Percentiles rank a stretch among this genome's conserved stretches.
These are phyloP conservation scores for Selenicereus undatus DNA, from an alignment of 148 eudicot species.

Conservation along the genomic window DNA sequence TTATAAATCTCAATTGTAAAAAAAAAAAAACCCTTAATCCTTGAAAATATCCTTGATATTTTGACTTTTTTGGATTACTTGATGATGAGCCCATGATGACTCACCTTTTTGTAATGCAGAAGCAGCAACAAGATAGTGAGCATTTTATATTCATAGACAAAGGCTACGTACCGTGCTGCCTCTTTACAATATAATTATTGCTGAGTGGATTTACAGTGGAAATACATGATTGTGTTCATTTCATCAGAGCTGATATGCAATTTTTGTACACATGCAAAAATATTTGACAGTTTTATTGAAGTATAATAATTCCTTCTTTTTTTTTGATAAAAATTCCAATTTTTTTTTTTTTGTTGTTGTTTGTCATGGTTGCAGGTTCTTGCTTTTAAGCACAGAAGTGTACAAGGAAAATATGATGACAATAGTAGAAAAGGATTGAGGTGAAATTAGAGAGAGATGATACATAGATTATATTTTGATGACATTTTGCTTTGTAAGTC, in stretches of 20 bases:
- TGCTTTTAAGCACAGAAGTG: background rate
- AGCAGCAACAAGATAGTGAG: background rate
- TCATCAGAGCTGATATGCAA: too few relatives aligned
- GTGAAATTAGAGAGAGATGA: background rate
- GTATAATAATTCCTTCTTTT: too few relatives aligned
- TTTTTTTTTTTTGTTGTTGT: background rate
- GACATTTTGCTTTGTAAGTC: slow-evolving; percentile 5
- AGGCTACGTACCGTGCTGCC: background rate
- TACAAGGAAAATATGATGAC: slow-evolving; percentile 23
- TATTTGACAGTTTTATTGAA: too few relatives aligned
- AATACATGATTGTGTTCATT: too few relatives aligned
- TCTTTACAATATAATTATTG: too few relatives aligned
- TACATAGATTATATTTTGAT: background rate
- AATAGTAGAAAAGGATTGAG: slow-evolving; percentile 7
- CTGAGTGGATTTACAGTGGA: too few relatives aligned
- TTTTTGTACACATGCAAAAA: too few relatives aligned
- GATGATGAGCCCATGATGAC: background rate
- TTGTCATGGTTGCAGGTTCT: slow-evolving; percentile 7
- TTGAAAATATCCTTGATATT: background rate
- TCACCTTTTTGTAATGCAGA: background rate
- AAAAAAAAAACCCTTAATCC: too few relatives aligned
- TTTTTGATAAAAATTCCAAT: too few relatives aligned
- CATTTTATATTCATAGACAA: background rate
- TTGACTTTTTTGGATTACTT: background rate
- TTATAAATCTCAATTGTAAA: too few relatives aligned